Evolutionary conservation across 116 monocot genomes (phyloP).

Genomic region (Phalaenopsis hybrid): DNA sequence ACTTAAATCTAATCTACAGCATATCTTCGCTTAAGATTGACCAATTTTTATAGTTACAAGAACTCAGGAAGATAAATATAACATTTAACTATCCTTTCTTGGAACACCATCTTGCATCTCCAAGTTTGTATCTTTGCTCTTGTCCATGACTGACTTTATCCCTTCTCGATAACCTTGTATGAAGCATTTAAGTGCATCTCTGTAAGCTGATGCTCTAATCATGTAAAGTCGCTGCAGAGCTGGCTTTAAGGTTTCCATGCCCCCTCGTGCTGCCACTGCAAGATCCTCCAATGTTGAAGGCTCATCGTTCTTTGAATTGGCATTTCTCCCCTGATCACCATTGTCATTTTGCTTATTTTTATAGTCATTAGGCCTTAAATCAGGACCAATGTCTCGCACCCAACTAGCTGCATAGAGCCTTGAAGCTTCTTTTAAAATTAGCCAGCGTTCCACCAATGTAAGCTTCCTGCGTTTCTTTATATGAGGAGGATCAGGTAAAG

Average conservation of each 20-base stretch:
- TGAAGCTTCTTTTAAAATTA: slow-evolving; percentile 37
- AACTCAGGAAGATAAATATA: neutral
- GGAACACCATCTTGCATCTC: slow-evolving; percentile 10
- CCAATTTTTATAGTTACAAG: neutral
- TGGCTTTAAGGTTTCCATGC: slow-evolving; percentile 23
- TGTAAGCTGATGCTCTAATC: slow-evolving; percentile 32
- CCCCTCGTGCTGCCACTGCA: slow-evolving; percentile 21
- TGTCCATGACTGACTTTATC: slow-evolving; percentile 24
- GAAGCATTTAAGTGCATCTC: slow-evolving; percentile 28
- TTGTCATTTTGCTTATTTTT: neutral
- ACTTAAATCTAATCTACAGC: neutral
- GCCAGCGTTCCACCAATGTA: slow-evolving; percentile 40
- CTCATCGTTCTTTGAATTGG: neutral
- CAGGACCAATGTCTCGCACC: slow-evolving; percentile 42
- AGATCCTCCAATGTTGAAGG: slow-evolving; percentile 17
- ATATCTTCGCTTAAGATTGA: neutral
- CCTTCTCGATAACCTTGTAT: slow-evolving; percentile 35
- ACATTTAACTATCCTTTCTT: slow-evolving; percentile 3
- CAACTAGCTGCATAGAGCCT: slow-evolving; percentile 37
- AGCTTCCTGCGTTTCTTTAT: slow-evolving; percentile 47
- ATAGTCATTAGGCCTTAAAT: slow-evolving; percentile 20
- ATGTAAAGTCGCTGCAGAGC: slow-evolving; percentile 32
- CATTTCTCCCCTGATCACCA: neutral
- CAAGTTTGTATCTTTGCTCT: slow-evolving; percentile 1
- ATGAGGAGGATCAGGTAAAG: slow-evolving; percentile 71